Evolutionary conservation across 169 alveolate genomes (phyloP), one percentile per base, ranked within the genome.

Genomic region (Plasmodium ovale): DNA sequence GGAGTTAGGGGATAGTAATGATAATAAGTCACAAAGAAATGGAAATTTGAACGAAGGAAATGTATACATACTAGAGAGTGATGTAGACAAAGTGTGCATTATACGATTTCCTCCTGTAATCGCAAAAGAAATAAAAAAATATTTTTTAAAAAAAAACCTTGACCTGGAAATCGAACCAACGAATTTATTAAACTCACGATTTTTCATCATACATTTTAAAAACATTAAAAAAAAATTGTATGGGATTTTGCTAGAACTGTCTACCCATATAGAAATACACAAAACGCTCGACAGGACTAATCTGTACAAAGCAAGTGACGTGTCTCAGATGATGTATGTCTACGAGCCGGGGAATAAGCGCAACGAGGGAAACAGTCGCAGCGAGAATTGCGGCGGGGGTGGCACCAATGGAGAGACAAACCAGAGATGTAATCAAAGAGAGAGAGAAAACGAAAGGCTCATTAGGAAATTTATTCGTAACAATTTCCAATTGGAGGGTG

Each of bases 241-340:
- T 14, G 94, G 94, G 1, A 62, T 91, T 35, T 64, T 91, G 39
- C 89, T 91, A 7, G 94, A 91, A 33, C 68, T 91, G 9, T 88
- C 94, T 16, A 87, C 93, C 59, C 91, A 91, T 68, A 87, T 91
- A 62, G 94, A 91, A 67, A 77, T 87, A 16, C 91, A 91, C 31
- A 91, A 91, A 65, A 91, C 93, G 53, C 23, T 91, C 56, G 94
- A 91, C 29, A 72, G 94, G 49, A 87, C 58, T 25, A 91, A 88
- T 33, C 37, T 91, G 71, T 91, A 87, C 77, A 91, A 91, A 44
- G 49, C 94, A 19, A 85, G 58, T 27, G 91, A 91, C 47, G 84
- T 91, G 14, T 87, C 74, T 42, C 94, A 91, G 56, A 91, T 91
- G 88, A 59, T 91, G 21, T 91, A 91, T 65, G 91, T 91, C 5